Evolutionary conservation across 2,329 filamentous ascomycete species (phyloP).

Genomic region (Zasmidium citrigriseum): DNA sequence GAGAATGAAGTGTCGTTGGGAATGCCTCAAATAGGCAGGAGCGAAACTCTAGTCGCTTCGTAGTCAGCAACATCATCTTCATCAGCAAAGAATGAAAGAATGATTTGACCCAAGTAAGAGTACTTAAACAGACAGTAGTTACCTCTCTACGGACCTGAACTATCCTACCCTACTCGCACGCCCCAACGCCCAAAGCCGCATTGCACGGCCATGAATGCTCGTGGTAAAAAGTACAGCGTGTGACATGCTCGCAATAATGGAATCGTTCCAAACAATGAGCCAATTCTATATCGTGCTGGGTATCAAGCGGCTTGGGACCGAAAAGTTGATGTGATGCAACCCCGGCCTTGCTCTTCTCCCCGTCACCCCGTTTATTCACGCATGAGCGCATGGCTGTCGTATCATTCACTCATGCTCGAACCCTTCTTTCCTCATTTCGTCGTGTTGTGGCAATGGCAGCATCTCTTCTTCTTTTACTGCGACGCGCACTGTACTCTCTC

Average conservation of each 20-base stretch:
- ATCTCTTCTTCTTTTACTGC: conserved; percentile 61
- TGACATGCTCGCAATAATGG: conserved; percentile 7
- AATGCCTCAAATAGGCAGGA: conserved; percentile 3
- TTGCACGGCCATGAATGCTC: conserved; percentile 4
- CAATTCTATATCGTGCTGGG: conserved; percentile 8
- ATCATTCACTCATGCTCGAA: neutral
- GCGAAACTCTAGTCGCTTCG: too few relatives aligned
- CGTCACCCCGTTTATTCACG: neutral
- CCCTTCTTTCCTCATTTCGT: neutral
- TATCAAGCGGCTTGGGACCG: conserved; percentile 5
- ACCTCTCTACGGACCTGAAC: too few relatives aligned
- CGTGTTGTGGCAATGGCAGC: conserved; percentile 9
- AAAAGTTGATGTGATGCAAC: neutral
- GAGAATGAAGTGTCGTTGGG: neutral
- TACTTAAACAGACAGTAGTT: too few relatives aligned
- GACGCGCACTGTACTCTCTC: conserved; percentile 86
- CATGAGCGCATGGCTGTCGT: conserved; percentile 3
- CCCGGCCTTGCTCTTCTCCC: neutral
- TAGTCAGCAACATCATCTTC: too few relatives aligned
- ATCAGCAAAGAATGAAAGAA: too few relatives aligned
- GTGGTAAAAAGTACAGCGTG: neutral
- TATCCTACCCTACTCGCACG: too few relatives aligned
- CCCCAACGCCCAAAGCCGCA: conserved; percentile 13
- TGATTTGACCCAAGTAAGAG: too few relatives aligned
- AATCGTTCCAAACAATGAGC: neutral